Base-by-base conservation (phyloP, 306 rosid species). In the Coriaria nepalensis region DNA sequence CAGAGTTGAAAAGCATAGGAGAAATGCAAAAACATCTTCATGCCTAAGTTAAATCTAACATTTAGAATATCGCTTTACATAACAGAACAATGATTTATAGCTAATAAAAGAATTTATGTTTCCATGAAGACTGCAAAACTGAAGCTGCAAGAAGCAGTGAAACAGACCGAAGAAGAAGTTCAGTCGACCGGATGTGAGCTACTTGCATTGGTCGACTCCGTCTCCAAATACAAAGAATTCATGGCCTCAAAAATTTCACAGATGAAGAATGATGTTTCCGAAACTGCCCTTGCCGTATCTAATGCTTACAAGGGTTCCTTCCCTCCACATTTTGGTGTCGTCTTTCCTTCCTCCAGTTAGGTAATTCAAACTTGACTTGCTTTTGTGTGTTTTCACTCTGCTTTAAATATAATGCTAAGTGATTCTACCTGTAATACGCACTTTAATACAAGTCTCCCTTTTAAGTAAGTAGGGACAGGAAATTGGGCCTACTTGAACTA, bases 141-240 rank as follows among this genome's bases (percentile, higher is more conserved):
- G 72, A 77, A 72, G 66, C 77, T 78, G 72, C 70, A 75, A 69
- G 92, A 81, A 70, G 70, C 71, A 10, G 60, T 61, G 14, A 68
- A 60, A 63, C 74, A 74, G 55, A 60, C 62, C 49, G 93, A 90
- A 55, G 85, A 69, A 53, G 85, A 81, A 63, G 70, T 62, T 52
- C 80, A 79, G 50, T 47, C 33, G 49, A 56, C 57, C 44, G 79
- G 78, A 37, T n/a, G 54, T 8, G 76, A 81, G 55, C 77, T 84
- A 44, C 57, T 81, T 35, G 53, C 65, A 40, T 52, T 80, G 59
- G 60, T 79, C 45, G 85, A 90, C 63, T 60, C 78, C 0, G 71
- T 77, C 52, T 81, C 92, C 0, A 63, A 71, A 50, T 72, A 63
- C 66, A 79, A 84, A 74, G 95, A 77, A 67, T 34, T 64, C 5